phyloP scores from a whole-genome alignment of 208 protist species.

The Acanthamoeba sp. region DNA sequence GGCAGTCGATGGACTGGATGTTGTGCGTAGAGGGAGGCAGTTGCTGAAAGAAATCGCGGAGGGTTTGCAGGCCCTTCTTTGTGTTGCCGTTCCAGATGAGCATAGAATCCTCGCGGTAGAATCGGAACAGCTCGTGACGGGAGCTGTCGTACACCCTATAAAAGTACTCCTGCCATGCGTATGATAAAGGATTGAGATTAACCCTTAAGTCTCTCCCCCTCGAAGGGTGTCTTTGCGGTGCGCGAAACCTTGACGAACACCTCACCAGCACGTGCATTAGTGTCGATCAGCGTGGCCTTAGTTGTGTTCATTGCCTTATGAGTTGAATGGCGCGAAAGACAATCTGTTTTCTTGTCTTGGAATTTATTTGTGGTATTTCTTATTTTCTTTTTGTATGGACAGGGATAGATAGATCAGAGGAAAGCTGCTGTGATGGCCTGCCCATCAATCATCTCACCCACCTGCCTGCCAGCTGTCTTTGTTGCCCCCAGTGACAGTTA shows the following conservation, averaged over 20 bases:
- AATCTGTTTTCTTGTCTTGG: background rate
- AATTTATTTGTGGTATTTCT: background rate
- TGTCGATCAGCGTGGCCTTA: constrained; percentile 2
- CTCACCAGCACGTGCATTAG: constrained; percentile 44
- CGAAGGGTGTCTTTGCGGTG: background rate
- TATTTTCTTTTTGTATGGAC: background rate
- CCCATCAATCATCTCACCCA: too few relatives aligned
- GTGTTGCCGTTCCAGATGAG: constrained; percentile 68
- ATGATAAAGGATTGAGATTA: background rate
- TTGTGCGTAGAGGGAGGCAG: constrained; percentile 56
- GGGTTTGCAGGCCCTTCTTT: constrained; percentile 42
- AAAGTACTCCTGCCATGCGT: constrained; percentile 6
- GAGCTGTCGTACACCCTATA: constrained; percentile 54
- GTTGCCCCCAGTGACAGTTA: too few relatives aligned
- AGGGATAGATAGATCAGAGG: background rate
- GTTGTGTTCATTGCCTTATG: background rate
- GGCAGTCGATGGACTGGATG: constrained; percentile 58
- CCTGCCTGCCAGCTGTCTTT: too few relatives aligned
- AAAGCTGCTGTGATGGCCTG: too few relatives aligned
- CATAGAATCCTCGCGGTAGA: constrained; percentile 38
- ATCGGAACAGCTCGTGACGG: constrained; percentile 55
- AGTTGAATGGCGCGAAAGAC: background rate
- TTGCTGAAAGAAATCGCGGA: constrained; percentile 64
- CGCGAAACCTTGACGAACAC: background rate
- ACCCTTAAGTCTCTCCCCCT: background rate